Conservation (phyloP, 1,284 basidiomycete genomes). For the Sporisorium iseilematis-ciliati region DNA sequence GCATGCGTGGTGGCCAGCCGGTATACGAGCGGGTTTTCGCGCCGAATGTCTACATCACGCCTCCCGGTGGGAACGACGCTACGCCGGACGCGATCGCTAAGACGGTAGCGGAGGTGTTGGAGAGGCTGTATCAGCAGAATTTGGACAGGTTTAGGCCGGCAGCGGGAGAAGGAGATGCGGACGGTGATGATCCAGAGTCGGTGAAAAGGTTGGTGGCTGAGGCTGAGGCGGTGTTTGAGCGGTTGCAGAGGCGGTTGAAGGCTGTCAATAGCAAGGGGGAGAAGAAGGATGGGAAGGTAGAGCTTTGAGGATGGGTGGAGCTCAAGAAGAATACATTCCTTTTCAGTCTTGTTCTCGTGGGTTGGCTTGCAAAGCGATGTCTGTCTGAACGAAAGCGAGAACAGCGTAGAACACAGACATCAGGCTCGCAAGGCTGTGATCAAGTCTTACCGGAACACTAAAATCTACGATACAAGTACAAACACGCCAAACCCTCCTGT, state of each 20-base stretch:
- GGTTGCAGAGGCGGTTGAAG: slow-evolving; percentile 71
- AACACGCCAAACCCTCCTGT: slow-evolving; percentile 3
- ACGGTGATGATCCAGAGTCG: slow-evolving; percentile 73
- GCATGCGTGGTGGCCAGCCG: neutral
- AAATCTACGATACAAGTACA: slow-evolving; percentile 14
- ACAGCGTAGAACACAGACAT: no score
- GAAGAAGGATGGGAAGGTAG: slow-evolving; percentile 10
- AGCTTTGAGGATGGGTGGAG: slow-evolving; percentile 16
- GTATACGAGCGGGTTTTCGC: slow-evolving; percentile 39
- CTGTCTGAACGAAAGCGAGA: neutral
- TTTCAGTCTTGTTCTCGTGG: neutral
- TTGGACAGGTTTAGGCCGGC: slow-evolving; percentile 8
- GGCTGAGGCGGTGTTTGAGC: slow-evolving; percentile 73
- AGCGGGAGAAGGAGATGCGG: neutral
- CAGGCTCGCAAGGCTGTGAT: no score
- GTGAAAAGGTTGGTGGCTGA: slow-evolving; percentile 64
- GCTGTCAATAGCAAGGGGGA: slow-evolving; percentile 18
- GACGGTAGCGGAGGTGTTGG: slow-evolving; percentile 67
- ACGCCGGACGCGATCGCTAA: slow-evolving; percentile 63
- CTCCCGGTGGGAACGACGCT: slow-evolving; percentile 33
- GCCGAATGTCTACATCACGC: slow-evolving; percentile 48
- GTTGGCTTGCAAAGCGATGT: neutral
- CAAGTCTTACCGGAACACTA: neutral
- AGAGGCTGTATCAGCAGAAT: slow-evolving; percentile 59
- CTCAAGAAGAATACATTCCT: neutral